Conservation (phyloP, 257 asterid species). For the Solanum corneliomulleri region DNA sequence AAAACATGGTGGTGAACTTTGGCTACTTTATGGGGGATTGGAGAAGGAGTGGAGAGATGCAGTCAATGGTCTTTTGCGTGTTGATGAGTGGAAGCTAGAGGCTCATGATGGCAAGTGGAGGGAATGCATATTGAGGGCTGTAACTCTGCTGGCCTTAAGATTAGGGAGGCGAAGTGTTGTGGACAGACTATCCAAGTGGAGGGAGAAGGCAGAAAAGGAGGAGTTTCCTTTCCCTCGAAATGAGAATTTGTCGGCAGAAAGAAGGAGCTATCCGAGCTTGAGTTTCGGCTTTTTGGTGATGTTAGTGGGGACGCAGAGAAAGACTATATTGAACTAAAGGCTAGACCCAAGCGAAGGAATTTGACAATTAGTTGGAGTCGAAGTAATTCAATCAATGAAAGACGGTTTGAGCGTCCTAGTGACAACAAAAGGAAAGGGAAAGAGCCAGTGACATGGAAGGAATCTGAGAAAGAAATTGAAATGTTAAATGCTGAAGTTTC, state of each 20-base stretch:
- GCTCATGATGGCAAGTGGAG: constrained; percentile 90
- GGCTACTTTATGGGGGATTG: constrained; percentile 79
- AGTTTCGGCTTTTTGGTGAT: constrained; percentile 78
- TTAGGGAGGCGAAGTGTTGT: constrained; percentile 87
- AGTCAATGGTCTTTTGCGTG: constrained; percentile 56
- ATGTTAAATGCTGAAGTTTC: constrained; percentile 45
- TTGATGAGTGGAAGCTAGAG: constrained; percentile 92
- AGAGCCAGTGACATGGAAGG: constrained; percentile 72
- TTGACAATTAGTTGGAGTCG: constrained; percentile 70
- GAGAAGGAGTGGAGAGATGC: constrained; percentile 96
- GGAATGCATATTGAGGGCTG: constrained; percentile 76
- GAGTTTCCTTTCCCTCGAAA: constrained; percentile 73
- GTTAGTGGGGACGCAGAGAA: constrained; percentile 56
- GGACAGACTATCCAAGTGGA: constrained; percentile 66
- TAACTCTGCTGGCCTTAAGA: constrained; percentile 80
- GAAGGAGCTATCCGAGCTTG: constrained; percentile 67
- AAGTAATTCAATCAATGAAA: constrained; percentile 53
- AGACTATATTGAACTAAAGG: constrained; percentile 71
- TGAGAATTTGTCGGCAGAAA: constrained; percentile 79
- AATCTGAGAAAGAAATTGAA: constrained; percentile 75
- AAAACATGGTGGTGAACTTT: constrained; percentile 84
- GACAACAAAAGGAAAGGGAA: constrained; percentile 51
- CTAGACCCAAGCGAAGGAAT: constrained; percentile 56
- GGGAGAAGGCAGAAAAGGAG: constrained; percentile 68
- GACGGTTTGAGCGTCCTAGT: constrained; percentile 22